These are phyloP conservation scores for Salvia miltiorrhiza DNA, from an alignment of 257 asterid genomes.

Conservation along the genomic window DNA sequence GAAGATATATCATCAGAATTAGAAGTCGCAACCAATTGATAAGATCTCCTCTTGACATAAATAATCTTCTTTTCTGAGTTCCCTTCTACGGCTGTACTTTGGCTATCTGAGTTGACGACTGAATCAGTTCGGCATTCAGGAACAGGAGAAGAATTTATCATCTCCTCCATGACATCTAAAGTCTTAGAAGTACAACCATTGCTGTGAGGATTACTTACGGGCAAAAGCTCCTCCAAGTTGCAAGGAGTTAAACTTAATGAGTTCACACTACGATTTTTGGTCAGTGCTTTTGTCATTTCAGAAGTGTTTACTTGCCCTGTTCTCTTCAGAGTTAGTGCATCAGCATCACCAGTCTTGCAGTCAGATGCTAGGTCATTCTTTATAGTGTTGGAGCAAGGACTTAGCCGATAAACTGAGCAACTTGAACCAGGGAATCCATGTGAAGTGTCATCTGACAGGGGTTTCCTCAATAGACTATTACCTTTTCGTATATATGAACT, in stretches of 20 bases:
- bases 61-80: conserved; percentile 42
- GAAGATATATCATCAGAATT: conserved; percentile 30
- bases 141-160: conserved; percentile 28
- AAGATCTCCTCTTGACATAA: conserved; percentile 65
- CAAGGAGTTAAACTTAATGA: conserved; percentile 26
- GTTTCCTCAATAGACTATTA: conserved; percentile 75
- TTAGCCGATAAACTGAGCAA: conserved; percentile 34
- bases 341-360: conserved; percentile 25
- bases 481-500: conserved; percentile 77
- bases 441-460: conserved; percentile 35
- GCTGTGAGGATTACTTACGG: conserved; percentile 30
- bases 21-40: conserved; percentile 83
- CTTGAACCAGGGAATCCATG: conserved; percentile 40
- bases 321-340: conserved; percentile 23
- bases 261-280: conserved; percentile 25
- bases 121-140: conserved; percentile 40
- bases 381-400: conserved; percentile 28
- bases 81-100: conserved; percentile 36
- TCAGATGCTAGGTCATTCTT: conserved; percentile 38
- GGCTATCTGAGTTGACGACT: conserved; percentile 41
- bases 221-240: conserved; percentile 29
- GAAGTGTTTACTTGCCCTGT: conserved; percentile 31
- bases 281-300: conserved; percentile 36
- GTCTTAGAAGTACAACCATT: conserved; percentile 24
- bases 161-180: conserved; percentile 33